A percentile compares a stretch with the other conserved stretches of the same genome.
Evolutionary conservation across 2,329 filamentous ascomycete genomes (phyloP).

Genomic region (Parastagonospora nodorum): DNA sequence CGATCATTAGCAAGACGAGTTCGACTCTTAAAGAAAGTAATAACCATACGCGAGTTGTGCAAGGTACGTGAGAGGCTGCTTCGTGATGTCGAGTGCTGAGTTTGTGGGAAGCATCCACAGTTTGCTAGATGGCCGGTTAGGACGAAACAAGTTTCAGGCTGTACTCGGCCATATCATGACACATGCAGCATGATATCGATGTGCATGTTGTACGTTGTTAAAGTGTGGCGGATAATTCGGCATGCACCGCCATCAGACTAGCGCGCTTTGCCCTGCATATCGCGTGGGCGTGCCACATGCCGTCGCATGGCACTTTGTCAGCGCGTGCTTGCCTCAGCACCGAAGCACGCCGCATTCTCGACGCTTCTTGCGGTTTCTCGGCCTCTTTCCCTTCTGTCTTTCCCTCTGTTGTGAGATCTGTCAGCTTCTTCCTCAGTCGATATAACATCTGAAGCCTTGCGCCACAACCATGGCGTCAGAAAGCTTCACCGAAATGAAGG

Average conservation of each 20-base stretch:
- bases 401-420: neutral
- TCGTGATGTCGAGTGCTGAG: too few relatives aligned
- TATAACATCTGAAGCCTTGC: neutral
- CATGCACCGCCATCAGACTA: neutral
- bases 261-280: neutral
- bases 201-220: too few relatives aligned
- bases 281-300: constrained; percentile 1
- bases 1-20: too few relatives aligned
- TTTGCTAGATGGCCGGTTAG: too few relatives aligned
- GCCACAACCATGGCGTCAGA: constrained; percentile 23
- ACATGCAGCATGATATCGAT: too few relatives aligned
- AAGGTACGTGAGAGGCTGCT: too few relatives aligned
- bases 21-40: too few relatives aligned
- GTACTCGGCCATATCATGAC: too few relatives aligned
- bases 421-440: neutral
- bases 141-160: too few relatives aligned
- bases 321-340: constrained; percentile 6
- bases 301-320: constrained; percentile 1
- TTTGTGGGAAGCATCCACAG: too few relatives aligned
- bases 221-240: neutral
- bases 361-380: constrained; percentile 1
- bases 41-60: too few relatives aligned
- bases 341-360: constrained; percentile 4
- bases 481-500: constrained; percentile 71
- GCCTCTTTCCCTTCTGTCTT: neutral